Evolutionary conservation across 140 eudicot species (phyloP).

Genomic region (Eryngium alpinum): DNA sequence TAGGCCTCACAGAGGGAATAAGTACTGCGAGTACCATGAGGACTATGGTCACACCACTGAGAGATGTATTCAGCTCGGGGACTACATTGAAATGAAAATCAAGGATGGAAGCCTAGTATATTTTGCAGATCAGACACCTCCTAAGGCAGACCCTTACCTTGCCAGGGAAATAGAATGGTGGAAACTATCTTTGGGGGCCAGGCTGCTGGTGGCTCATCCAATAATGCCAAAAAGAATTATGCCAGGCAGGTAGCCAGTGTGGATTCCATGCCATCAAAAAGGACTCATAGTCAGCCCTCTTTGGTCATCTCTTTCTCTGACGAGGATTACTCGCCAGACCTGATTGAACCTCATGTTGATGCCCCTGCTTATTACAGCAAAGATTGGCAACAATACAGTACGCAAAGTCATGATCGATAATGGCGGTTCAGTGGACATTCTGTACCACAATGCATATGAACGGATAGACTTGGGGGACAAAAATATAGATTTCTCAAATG

Average conservation of each 20-base stretch:
- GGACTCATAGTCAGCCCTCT: not conserved
- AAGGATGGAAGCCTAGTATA: too few relatives aligned
- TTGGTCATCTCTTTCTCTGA: not conserved
- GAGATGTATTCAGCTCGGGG: not conserved
- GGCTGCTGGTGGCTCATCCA: not conserved
- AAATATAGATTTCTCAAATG: not conserved
- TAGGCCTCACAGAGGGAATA: not conserved
- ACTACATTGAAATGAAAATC: not conserved
- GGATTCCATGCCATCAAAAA: too few relatives aligned
- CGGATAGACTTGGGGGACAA: not conserved
- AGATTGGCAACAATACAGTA: not conserved
- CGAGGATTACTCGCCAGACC: not conserved
- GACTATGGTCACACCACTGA: not conserved
- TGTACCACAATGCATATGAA: not conserved
- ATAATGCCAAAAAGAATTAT: not conserved
- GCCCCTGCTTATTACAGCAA: not conserved
- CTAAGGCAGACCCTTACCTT: too few relatives aligned
- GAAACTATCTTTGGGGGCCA: not conserved
- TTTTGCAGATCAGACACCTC: too few relatives aligned
- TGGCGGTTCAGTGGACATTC: not conserved
- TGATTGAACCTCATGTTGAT: too few relatives aligned
- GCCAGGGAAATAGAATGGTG: not conserved
- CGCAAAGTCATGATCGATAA: too few relatives aligned
- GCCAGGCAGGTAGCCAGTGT: not conserved
- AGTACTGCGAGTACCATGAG: not conserved